phyloP scores from a whole-genome alignment of 2,329 filamentous ascomycete genomes.

The Emydomyces testavorans region DNA sequence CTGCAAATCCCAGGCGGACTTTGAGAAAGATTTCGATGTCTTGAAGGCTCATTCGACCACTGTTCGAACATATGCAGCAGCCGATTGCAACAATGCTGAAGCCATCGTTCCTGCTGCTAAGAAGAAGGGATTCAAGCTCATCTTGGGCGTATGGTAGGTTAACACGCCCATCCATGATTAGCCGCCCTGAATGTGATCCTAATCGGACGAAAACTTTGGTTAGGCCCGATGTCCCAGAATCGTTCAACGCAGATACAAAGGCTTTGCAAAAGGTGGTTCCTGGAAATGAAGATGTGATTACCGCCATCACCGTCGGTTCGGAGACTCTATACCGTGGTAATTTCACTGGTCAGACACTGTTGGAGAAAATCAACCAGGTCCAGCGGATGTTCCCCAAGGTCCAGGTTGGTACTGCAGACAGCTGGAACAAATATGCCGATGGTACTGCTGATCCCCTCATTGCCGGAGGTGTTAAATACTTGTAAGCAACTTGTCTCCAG shows the following conservation, averaged over 20 bases:
- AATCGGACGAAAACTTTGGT: not conserved
- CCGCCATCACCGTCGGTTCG: conserved; percentile 59
- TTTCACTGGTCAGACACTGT: conserved; percentile 50
- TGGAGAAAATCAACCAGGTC: conserved; percentile 51
- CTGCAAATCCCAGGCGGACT: conserved; percentile 54
- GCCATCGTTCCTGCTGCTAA: conserved; percentile 55
- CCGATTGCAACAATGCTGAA: conserved; percentile 53
- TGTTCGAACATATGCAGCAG: conserved; percentile 56
- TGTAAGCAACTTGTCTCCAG: conserved; percentile 32
- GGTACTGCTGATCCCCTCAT: conserved; percentile 56
- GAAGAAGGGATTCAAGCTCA: conserved; percentile 52
- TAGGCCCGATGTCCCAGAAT: conserved; percentile 52
- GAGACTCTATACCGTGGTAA: conserved; percentile 60
- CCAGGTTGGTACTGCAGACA: conserved; percentile 57
- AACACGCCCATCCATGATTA: not conserved
- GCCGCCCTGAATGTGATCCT: not conserved
- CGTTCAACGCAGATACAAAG: conserved; percentile 49
- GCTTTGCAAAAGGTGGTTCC: conserved; percentile 41
- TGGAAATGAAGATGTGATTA: conserved; percentile 47
- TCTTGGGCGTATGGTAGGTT: conserved; percentile 57
- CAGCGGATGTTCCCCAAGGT: conserved; percentile 45
- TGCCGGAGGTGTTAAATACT: conserved; percentile 47
- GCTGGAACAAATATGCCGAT: conserved; percentile 61
- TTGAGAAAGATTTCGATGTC: conserved; percentile 53
- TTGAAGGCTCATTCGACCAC: conserved; percentile 45